A percentile compares a stretch with the other conserved stretches of the same genome.
phyloP scores from a whole-genome alignment of 2,329 filamentous ascomycete genomes.

The Sclerotinia borealis region DNA sequence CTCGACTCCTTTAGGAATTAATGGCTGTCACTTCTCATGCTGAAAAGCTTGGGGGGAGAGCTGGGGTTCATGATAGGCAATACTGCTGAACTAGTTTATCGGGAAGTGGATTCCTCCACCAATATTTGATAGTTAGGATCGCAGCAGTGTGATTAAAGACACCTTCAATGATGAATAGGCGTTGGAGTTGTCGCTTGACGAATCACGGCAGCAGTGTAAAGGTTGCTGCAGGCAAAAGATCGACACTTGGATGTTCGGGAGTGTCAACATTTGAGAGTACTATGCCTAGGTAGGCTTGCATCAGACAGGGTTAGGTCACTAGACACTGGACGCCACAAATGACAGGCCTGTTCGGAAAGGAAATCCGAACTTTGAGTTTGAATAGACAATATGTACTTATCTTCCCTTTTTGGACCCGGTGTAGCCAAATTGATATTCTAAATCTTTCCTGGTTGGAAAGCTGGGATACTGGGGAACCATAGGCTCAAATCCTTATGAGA shows the following conservation, averaged over 20 bases:
- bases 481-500: not conserved
- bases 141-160: not conserved
- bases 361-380: slow-evolving; percentile 5
- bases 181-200: slow-evolving; percentile 14
- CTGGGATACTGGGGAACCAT: slow-evolving; percentile 3
- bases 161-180: slow-evolving; percentile 7
- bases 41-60: slow-evolving; percentile 1
- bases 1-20: slow-evolving; percentile 1
- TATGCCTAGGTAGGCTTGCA: slow-evolving; percentile 4
- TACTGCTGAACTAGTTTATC: not conserved
- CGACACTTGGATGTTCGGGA: slow-evolving; percentile 25
- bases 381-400: slow-evolving; percentile 1
- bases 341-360: slow-evolving; percentile 9
- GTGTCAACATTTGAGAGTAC: slow-evolving; percentile 16
- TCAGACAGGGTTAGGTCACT: slow-evolving; percentile 8
- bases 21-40: slow-evolving; percentile 10
- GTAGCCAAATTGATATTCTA: slow-evolving; percentile 5
- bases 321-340: slow-evolving; percentile 7
- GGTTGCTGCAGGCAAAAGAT: slow-evolving; percentile 18
- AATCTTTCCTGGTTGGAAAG: not conserved
- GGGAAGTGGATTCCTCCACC: slow-evolving; percentile 9
- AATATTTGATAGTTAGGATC: slow-evolving; percentile 15
- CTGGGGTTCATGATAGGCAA: not conserved
- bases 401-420: slow-evolving; percentile 7
- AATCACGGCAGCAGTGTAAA: slow-evolving; percentile 18